These are phyloP conservation scores for Amphicarpaea edgeworthii DNA, from an alignment of 306 rosid genomes.

Conservation along the genomic window DNA sequence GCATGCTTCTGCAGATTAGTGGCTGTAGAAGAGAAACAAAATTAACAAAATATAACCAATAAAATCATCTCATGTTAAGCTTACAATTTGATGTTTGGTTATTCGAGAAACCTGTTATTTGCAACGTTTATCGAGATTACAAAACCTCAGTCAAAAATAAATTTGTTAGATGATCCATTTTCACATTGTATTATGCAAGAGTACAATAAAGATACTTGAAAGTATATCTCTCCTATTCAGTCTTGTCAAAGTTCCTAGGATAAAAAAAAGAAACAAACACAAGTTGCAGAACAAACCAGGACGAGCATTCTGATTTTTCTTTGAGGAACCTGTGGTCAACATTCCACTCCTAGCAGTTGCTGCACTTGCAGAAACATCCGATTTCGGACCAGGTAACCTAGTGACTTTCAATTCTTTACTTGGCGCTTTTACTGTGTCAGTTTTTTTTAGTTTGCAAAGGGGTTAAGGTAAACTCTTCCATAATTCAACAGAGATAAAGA, in stretches of 20 bases:
- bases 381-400: constrained; percentile 59
- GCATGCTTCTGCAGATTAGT: constrained; percentile 50
- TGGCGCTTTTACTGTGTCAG: constrained; percentile 54
- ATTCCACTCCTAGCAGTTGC: constrained; percentile 54
- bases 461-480: constrained; percentile 64
- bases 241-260: constrained; percentile 28
- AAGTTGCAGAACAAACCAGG: constrained; percentile 55
- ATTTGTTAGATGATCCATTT: constrained; percentile 13
- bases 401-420: constrained; percentile 59
- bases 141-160: constrained; percentile 28
- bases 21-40: constrained; percentile 48
- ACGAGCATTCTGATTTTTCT: constrained; percentile 60
- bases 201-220: not conserved
- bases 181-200: constrained; percentile 13
- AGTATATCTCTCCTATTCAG: constrained; percentile 15
- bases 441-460: constrained; percentile 64
- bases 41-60: constrained; percentile 27
- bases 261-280: constrained; percentile 19
- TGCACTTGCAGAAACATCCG: constrained; percentile 47
- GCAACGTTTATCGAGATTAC: constrained; percentile 31
- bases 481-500: constrained; percentile 29
- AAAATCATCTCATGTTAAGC: constrained; percentile 5
- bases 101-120: constrained; percentile 10
- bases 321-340: constrained; percentile 51
- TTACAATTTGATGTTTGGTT: constrained; percentile 15